Base-by-base conservation (phyloP, 805 yeast genomes). In the Pichia exigua region DNA sequence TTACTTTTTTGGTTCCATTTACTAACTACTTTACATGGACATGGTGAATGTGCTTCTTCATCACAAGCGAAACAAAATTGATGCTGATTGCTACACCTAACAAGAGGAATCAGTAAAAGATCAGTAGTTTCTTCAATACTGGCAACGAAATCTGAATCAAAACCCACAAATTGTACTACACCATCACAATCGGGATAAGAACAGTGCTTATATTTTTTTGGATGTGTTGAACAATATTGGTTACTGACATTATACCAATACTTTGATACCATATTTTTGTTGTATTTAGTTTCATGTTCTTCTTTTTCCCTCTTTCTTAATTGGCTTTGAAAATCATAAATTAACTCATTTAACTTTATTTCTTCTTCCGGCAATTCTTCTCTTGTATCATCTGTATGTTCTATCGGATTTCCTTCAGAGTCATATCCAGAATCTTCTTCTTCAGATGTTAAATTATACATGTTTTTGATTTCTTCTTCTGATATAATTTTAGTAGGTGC, bases 141-240 rank as follows among this genome's bases (percentile, higher is more conserved):
- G 2, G 61, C 52, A 15, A 63, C 55, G 28, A 57, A 61, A 46
- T 59, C 56, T 1, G 70, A 64, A 27, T 66, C 70, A 55, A 68
- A 66, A 3, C 70, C 71, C 17, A 54, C 22, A 38, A 59, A 59
- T 52, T 61, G 58, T n/a, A 88, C 74, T 24, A 87, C 74, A 44
- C 75, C 69, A 43, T 75, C 72, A 64, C 97, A 87, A 62, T 86
- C 95, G 0, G 91, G 83, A 1, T 86, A 83, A 0, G 97, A 96
- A 65, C 98, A 91, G 85, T 89, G 83, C 57, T 77, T 78, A 59
- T 75, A 81, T 45, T 50, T 53, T 48, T 73, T 73, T 44, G 70
- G 65, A 52, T 77, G 75, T 45, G 76, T 72, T 17, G 76, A 76
- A n/a, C 84, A 76, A 60, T 74, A 83, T 27, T 72, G 65, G 52